Evolutionary conservation across 768 basidiomycete genomes (phyloP).

Genomic region (Rossbeevera mucosa): DNA sequence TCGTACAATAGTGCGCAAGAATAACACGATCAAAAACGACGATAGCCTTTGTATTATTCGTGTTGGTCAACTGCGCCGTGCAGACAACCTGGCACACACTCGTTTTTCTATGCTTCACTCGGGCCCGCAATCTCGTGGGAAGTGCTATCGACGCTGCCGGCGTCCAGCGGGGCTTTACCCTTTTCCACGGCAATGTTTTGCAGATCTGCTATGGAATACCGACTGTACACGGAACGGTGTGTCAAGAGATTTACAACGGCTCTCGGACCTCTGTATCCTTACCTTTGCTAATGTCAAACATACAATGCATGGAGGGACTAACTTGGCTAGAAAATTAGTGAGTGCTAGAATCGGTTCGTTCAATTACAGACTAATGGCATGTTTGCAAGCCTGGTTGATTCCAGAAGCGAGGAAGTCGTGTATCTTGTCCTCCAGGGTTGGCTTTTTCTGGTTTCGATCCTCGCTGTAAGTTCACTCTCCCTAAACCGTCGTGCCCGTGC

Average conservation of each 20-base stretch:
- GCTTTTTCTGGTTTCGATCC: conserved; percentile 42
- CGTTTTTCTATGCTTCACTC: conserved; percentile 35
- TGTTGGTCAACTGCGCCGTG: conserved; percentile 38
- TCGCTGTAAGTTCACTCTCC: conserved; percentile 36
- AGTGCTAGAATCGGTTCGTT: conserved; percentile 12
- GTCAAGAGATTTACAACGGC: conserved; percentile 15
- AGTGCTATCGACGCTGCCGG: conserved; percentile 30
- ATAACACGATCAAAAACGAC: conserved; percentile 49
- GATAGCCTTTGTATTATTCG: conserved; percentile 44
- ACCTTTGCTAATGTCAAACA: background rate
- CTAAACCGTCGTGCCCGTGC: background rate
- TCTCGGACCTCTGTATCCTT: background rate
- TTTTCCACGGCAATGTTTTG: conserved; percentile 15
- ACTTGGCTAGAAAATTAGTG: conserved; percentile 45
- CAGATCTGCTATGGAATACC: conserved; percentile 41
- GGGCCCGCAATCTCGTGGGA: conserved; percentile 32
- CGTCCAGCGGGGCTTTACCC: conserved; percentile 20
- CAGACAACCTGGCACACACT: conserved; percentile 40
- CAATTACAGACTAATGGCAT: background rate
- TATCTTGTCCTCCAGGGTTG: conserved; percentile 44
- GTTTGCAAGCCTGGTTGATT: conserved; percentile 20
- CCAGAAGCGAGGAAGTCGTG: conserved; percentile 45
- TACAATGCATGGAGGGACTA: conserved; percentile 39
- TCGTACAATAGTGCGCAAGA: conserved; percentile 38
- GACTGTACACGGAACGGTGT: conserved; percentile 20